These are phyloP conservation scores for Withania somnifera DNA, from an alignment of 305 asterid species.

Conservation along the genomic window DNA sequence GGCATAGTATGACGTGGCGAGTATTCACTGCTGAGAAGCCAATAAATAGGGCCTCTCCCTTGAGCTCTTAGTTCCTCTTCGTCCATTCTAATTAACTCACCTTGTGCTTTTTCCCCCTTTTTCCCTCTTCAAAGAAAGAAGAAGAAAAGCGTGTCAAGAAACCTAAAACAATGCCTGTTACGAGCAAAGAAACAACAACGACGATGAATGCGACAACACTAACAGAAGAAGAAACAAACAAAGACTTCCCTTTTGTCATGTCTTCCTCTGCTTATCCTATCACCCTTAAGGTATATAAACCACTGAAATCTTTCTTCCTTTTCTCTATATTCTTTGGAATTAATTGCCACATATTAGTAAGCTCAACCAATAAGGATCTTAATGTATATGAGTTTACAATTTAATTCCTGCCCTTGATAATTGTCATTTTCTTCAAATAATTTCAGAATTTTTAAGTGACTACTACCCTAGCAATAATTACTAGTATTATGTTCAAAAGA, in stretches of 20 bases:
- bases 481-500: neutral
- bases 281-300: slow-evolving; percentile 56
- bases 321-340: neutral
- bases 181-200: neutral
- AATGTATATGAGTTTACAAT: neutral
- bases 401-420: neutral
- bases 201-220: neutral
- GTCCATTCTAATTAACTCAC: neutral
- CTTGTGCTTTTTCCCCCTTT: neutral
- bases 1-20: slow-evolving; percentile 24
- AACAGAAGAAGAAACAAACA: slow-evolving; percentile 12
- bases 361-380: too few relatives aligned
- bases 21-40: slow-evolving; percentile 13
- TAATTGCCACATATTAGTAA: too few relatives aligned
- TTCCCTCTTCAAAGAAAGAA: neutral
- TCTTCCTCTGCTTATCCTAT: slow-evolving; percentile 40
- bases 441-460: neutral
- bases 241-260: slow-evolving; percentile 14
- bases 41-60: slow-evolving; percentile 38
- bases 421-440: neutral
- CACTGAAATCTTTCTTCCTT: neutral
- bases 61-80: slow-evolving; percentile 2
- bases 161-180: slow-evolving; percentile 26
- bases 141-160: neutral
- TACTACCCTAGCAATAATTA: neutral